phyloP scores from a whole-genome alignment of 2,329 filamentous ascomycete genomes.

The Aspergillus versicolor region DNA sequence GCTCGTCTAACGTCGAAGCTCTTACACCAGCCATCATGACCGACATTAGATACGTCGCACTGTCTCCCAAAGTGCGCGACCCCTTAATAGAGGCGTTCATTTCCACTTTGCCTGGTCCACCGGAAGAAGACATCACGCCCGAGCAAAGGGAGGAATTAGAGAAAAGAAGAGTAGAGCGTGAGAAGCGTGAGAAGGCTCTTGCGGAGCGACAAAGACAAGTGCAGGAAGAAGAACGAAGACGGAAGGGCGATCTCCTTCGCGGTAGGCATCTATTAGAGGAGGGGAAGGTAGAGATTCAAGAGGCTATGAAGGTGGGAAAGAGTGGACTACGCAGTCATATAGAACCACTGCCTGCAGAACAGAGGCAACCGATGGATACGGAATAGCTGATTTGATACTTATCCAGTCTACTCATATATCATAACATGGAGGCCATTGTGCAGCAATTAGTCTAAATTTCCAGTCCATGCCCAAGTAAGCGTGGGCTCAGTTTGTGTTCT shows the following conservation, averaged over 20 bases:
- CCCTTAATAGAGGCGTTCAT: slow-evolving; percentile 46
- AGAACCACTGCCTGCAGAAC: slow-evolving; percentile 21
- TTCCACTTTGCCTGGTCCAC: slow-evolving; percentile 41
- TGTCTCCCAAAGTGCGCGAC: slow-evolving; percentile 39
- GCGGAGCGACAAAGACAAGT: slow-evolving; percentile 45
- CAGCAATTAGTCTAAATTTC: background rate
- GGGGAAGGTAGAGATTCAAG: slow-evolving; percentile 45
- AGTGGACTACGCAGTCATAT: slow-evolving; percentile 44
- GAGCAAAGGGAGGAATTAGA: slow-evolving; percentile 39
- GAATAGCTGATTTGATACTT: background rate
- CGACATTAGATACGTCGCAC: slow-evolving; percentile 46
- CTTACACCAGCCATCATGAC: slow-evolving; percentile 44
- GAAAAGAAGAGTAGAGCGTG: slow-evolving; percentile 40
- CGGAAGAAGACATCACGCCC: slow-evolving; percentile 36
- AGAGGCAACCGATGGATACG: slow-evolving; percentile 14
- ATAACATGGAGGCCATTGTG: background rate
- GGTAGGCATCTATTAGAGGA: slow-evolving; percentile 44
- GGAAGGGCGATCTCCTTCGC: slow-evolving; percentile 39
- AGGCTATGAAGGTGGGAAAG: slow-evolving; percentile 44
- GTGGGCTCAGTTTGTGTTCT: background rate
- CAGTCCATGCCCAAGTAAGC: background rate
- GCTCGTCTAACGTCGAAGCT: slow-evolving; percentile 38
- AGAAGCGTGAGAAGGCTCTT: slow-evolving; percentile 46
- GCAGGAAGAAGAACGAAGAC: slow-evolving; percentile 43
- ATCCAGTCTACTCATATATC: background rate